A percentile compares a stretch with the other conserved stretches of the same genome.
These are phyloP conservation scores for Allium fistulosum DNA, from an alignment of 106 monocot genomes.

Conservation along the genomic window DNA sequence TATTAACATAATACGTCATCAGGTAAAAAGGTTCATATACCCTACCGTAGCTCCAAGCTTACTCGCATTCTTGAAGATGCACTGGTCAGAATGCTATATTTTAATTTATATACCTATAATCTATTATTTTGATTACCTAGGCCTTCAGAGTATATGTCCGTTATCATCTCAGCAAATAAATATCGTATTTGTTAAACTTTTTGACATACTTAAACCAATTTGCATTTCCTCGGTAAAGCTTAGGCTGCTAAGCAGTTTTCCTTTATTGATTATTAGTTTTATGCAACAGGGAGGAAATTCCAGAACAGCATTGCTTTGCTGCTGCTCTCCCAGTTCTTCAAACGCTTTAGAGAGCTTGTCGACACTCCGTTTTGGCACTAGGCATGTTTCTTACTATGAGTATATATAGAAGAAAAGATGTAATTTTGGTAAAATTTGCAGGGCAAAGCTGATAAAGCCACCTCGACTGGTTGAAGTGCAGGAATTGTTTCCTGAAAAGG, in stretches of 20 bases:
- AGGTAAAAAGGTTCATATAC: conserved; percentile 70
- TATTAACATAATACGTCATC: not conserved
- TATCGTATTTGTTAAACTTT: not conserved
- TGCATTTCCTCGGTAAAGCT: not conserved
- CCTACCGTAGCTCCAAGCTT: conserved; percentile 79
- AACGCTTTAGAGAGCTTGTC: conserved; percentile 75
- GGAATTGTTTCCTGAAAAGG: not conserved
- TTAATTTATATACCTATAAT: not conserved
- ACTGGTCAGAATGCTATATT: conserved; percentile 31
- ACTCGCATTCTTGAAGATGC: conserved; percentile 89
- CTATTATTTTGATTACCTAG: not conserved
- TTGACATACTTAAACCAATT: not conserved
- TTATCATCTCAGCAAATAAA: not conserved
- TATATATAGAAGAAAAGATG: not conserved
- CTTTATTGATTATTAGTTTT: too few species aligned
- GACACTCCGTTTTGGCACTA: conserved; percentile 80
- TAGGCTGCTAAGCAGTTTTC: too few species aligned
- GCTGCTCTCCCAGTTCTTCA: conserved; percentile 73
- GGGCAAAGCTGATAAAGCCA: conserved; percentile 72
- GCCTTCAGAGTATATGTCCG: not conserved
- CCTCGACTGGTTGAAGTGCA: not conserved
- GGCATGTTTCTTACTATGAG: conserved; percentile 26
- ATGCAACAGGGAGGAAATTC: conserved; percentile 67
- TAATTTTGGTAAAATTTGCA: conserved; percentile 19
- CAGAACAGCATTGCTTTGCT: conserved; percentile 65